Evolutionary conservation across 2,329 filamentous ascomycete genomes (phyloP), one percentile per base, ranked within the genome.

Genomic region (Ploettnerulaceae sp.): DNA sequence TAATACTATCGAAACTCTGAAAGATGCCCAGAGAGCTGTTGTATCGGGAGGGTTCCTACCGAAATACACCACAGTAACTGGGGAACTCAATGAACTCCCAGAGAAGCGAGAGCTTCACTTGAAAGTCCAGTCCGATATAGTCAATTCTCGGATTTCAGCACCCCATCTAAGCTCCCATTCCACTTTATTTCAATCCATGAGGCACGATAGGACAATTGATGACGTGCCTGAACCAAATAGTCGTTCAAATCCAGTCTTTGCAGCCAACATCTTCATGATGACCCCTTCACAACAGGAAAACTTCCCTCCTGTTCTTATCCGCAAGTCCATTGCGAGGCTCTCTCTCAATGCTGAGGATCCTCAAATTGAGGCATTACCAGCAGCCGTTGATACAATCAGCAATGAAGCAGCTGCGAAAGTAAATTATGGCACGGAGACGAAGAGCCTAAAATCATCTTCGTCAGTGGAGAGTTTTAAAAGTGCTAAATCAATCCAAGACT

Each of bases 401-500:
- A n/a, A n/a, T n/a, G n/a, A n/a, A n/a, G n/a, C n/a, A n/a, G n/a
- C n/a, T n/a, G 4, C 6, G 33, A 36, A 7, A 22, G 12, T n/a
- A 7, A 4, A 33, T 20, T 6, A 14, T 12, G 47, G 39, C 3
- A 4, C 15, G 3, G 28, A 32, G 11, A 9, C 28, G 14, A 33
- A 15, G 31, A 53, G 49, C 15, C 9, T 51, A 2, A 54, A 43
- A 22, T 51, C 54, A 2, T 38, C 41, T 2, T 47, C 42, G 3
- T 54, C 52, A 2, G 17, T 35, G 9, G 49, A 56, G 21, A 56
- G 49, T 21, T 53, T 56, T 34, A 49, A 52, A 17, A 54, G 52
- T 15, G 49, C 52, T 1, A 29, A 41, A 8, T 53, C 49, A 4
- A 28, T 48, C 2, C 54, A 49, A 41, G 28, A 45, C 5, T 24